Evolutionary conservation across 1,284 basidiomycete genomes (phyloP), one percentile per base, ranked within the genome.

Genomic region (Anthracocystis setariae): DNA sequence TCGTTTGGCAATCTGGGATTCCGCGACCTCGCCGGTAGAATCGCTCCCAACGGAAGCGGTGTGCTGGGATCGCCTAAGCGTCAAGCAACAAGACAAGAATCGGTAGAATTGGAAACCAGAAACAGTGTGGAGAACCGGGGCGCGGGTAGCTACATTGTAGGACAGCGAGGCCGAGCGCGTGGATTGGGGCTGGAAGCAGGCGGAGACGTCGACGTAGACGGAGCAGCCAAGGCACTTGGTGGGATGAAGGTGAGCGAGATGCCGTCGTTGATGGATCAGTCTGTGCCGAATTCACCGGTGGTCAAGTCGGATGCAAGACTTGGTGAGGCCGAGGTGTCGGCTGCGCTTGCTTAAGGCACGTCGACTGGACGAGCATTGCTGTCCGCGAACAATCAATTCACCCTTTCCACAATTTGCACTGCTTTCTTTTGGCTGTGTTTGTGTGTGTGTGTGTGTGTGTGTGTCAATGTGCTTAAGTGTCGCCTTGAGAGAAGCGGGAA

Each of bases 21-120:
- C 56, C 59, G 69, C 35, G 69, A 67, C 35, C 46, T 64, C 5
- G 64, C 58, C 2, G 63, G 59, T 29, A 72, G 63, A 42, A 61
- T 61, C 23, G 62, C 58, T 15, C 53, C 40, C 20, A 27, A 46
- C 1, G 46, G 49, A 8, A 54, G 33, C 20, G 56, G 38, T 33
- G 57, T 45, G 5, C 43, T 60, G 18, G 54, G 53, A 3, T 57
- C 49, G 17, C 54, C 59, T 20, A 45, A 46, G 8, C 48, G 44
- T 2, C 4, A 29, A 10, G 43, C 43, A 1, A 25, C 43, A n/a
- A 47, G 64, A 10, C 38, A 46, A 21, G 69, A 72, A 13, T 60
- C 56, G 18, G 59, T 72, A 24, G 69, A 72, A 23, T 27, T 72
- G 8, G 64, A 63, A 18, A 56, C 55, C n/a, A 40, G 69, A 21